These are phyloP conservation scores for Aspergillus latus DNA, from an alignment of 2,329 filamentous ascomycete genomes.

Conservation along the genomic window DNA sequence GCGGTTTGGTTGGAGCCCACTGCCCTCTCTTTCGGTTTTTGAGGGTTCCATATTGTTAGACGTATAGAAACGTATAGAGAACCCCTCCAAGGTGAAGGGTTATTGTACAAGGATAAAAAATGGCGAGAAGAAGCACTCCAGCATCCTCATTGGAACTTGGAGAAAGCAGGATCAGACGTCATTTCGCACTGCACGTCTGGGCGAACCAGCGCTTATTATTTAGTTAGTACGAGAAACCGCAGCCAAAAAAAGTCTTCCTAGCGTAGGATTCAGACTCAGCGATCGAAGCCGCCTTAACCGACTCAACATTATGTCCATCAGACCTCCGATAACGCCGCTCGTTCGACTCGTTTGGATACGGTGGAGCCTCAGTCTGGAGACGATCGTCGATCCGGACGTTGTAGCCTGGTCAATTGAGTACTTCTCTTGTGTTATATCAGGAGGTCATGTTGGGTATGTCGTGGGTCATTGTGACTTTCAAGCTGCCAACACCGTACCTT, in stretches of 20 bases:
- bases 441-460: neutral
- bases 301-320: conserved; percentile 11
- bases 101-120: neutral
- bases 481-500: neutral
- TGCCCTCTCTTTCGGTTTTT: conserved; percentile 8
- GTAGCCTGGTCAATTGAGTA: neutral
- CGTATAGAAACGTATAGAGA: too few species aligned
- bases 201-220: conserved; percentile 6
- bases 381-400: neutral
- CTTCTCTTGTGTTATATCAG: neutral
- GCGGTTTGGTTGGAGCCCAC: neutral
- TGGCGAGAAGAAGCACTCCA: neutral
- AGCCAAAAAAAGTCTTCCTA: neutral
- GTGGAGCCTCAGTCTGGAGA: neutral
- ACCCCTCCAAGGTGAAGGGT: neutral
- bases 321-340: conserved; percentile 1
- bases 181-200: conserved; percentile 1
- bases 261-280: neutral
- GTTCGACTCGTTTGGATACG: neutral
- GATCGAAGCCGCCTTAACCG: conserved; percentile 32
- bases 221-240: conserved; percentile 7
- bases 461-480: neutral
- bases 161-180: conserved; percentile 6
- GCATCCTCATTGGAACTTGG: neutral
- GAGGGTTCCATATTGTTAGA: neutral